A percentile compares a stretch with the other conserved stretches of the same genome.
Evolutionary conservation across 495 filamentous ascomycete species (phyloP).

Genomic region (Neurospora tetraspora): DNA sequence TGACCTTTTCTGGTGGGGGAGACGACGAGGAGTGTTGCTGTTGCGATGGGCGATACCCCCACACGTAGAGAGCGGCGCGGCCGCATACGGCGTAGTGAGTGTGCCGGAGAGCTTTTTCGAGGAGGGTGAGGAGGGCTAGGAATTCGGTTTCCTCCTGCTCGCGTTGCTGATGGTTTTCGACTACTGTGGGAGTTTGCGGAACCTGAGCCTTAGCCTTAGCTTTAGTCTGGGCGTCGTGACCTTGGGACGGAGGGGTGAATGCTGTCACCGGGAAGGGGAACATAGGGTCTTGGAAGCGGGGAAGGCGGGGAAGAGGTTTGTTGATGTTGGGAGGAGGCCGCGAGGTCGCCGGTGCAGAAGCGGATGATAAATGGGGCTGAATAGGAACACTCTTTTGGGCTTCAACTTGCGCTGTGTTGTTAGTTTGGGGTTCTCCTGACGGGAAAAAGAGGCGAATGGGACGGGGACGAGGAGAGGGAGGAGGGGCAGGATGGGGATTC

Average conservation of each 20-base stretch:
- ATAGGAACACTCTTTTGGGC: neutral
- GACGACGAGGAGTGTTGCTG: neutral
- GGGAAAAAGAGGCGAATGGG: neutral
- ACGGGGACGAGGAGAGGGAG: neutral
- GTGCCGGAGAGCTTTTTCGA: conserved; percentile 23
- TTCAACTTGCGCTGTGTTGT: neutral
- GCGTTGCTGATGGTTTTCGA: neutral
- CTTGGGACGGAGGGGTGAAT: neutral
- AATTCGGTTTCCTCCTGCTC: neutral
- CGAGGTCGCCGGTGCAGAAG: neutral
- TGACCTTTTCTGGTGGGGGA: conserved; percentile 11
- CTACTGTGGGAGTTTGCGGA: neutral
- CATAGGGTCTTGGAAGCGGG: neutral
- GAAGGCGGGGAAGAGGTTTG: neutral
- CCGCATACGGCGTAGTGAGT: conserved; percentile 32
- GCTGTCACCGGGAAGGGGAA: neutral
- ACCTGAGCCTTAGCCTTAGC: no score
- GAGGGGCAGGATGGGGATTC: neutral
- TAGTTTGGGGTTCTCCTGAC: neutral
- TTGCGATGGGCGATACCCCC: conserved; percentile 17
- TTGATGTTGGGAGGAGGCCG: neutral
- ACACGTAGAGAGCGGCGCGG: conserved; percentile 24
- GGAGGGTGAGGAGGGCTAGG: conserved; percentile 15
- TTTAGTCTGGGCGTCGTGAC: neutral
- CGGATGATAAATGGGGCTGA: neutral